Conservation (phyloP, 2,329 filamentous ascomycete species). For the Fusarium torreyae region DNA sequence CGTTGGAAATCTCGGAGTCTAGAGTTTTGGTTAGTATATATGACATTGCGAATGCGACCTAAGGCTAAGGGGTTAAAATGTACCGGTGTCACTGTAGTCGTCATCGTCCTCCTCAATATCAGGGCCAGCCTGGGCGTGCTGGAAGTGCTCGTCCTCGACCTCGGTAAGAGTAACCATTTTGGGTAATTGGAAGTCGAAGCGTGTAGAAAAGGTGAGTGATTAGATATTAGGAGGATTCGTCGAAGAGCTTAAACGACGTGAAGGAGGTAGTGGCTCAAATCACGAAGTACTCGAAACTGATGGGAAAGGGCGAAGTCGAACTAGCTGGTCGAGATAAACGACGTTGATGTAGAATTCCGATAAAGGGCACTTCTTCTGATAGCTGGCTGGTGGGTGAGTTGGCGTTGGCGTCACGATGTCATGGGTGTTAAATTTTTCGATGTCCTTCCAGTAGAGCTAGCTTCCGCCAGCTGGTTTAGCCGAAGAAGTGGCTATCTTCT, state of each 20-base stretch:
- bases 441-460: conserved; percentile 2
- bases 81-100: conserved; percentile 96
- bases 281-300: background rate
- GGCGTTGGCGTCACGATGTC: conserved; percentile 49
- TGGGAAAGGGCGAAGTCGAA: background rate
- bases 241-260: conserved; percentile 19
- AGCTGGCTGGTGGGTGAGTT: conserved; percentile 39
- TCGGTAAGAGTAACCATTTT: conserved; percentile 97
- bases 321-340: background rate
- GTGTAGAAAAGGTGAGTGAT: conserved; percentile 14
- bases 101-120: conserved; percentile 93
- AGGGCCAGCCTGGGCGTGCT: conserved; percentile 76
- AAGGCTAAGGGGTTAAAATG: conserved; percentile 47
- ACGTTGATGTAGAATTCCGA: conserved; percentile 25
- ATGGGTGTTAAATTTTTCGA: conserved; percentile 51
- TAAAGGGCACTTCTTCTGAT: conserved; percentile 36
- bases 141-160: conserved; percentile 96
- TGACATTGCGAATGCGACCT: conserved; percentile 7
- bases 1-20: conserved; percentile 90
- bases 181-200: conserved; percentile 45
- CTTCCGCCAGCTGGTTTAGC: conserved; percentile 43
- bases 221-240: conserved; percentile 20
- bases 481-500: conserved; percentile 33
- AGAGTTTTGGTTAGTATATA: conserved; percentile 52
- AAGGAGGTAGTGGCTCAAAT: conserved; percentile 8